Base-by-base conservation (phyloP, 208 protist genomes). In the Angomonas ambiguus region DNA sequence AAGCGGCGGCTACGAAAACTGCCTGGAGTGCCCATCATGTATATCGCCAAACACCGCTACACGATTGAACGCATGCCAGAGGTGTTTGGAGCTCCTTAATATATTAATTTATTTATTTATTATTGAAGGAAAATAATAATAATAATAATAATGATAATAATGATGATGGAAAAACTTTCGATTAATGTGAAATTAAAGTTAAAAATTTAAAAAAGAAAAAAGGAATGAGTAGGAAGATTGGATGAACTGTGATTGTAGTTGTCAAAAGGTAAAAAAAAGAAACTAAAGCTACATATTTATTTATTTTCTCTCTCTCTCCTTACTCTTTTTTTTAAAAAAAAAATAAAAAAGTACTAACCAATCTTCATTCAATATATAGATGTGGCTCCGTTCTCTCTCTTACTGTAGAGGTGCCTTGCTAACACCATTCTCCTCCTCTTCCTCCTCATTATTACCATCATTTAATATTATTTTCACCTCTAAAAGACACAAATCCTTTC, bases 11-110 rank as follows among this genome's bases (percentile, higher is more conserved):
- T 99, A 35, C 88, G 98, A 33, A 99, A 99, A 78, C 92, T 99
- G 31, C 98, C 98, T 11, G 98, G 98, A 51, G 98, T 99, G 22
- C 98, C 98, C 0, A 98, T 99, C 75, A 98, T 99, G 87, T 98
- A 97, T 76, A 98, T 99, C 55, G 80, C 92, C 28, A 92, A 95
- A 57, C 97, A 98, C 45, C 92, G 92, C 67, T 99, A 98, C 86
- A 96, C 91, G 16, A 96, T 99, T 68, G 98, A 99, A 76, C 81
- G 98, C 25, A 82, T 99, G 65, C 98, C 98, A 5, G 98, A 99
- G 53, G 97, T 89, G 10, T 96, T 88, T 61, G 92, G 92, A 22
- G 92, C 92, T 0, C 79, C 88, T 8, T 41, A 67, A 30, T 82
- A 18, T 49, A 31, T 30, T 0, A 48, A 2, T 60, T 16, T 16